Evolutionary conservation across 805 yeast genomes (phyloP), one percentile per base, ranked within the genome.

Genomic region (Priceomyces haplophilus): DNA sequence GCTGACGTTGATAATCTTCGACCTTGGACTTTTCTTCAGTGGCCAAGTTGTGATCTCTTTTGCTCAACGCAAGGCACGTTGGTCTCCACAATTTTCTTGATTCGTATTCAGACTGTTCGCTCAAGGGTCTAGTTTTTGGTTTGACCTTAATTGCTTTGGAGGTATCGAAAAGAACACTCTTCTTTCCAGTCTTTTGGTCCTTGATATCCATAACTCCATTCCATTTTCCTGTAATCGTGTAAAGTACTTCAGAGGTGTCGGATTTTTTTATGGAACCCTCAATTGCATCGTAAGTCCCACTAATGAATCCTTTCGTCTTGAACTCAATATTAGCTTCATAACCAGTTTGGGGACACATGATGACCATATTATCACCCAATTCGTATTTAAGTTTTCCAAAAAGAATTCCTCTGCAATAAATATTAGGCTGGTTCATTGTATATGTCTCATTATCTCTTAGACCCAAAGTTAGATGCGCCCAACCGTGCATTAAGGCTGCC

Each of bases 401-500:
- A 19, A 93, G 65, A 34, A 93, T 87, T 41, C 97, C 97, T 52
- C 98, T 76, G 7, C 95, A 96, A 54, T 93, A 93, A 69, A 91
- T 81, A 60, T 93, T 93, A 45, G 99, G 99, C 63, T 93, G 98
- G n/a, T 89, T 83, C 59, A 93, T 70, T 8, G 83, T 77, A 64
- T 89, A 93, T 41, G 73, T 72, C 60, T 91, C 99, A 49, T 80
- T 79, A 30, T 62, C 61, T 19, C 77, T 70, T 52, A 85, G 85
- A 37, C 81, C 71, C 47, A 91, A 78, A 32, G 85, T 78, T 15
- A 90, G 65, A 38, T 78, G 80, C 1, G 88, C 91, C 43, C 76
- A 58, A 16, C 99, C 99, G 53, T 90, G 96, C 99, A 93, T 93
- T 62, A 93, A 80, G 1, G 96, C 95, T 16, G 98, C 99, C 0